A percentile compares a stretch with the other conserved stretches of the same genome.
Conservation (phyloP, 495 filamentous ascomycete species). For the Platismatia glauca region DNA sequence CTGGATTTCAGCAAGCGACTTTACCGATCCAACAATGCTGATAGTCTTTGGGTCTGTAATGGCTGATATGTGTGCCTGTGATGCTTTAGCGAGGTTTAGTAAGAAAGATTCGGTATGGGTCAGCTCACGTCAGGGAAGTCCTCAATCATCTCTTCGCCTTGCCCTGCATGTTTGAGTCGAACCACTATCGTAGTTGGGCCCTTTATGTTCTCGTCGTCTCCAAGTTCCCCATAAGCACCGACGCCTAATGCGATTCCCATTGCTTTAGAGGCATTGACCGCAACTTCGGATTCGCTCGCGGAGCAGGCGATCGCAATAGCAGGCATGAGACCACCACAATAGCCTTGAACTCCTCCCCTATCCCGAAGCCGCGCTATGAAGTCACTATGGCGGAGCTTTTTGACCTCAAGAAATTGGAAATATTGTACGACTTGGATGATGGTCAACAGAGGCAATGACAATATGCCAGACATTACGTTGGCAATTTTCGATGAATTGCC, state of each 20-base stretch:
- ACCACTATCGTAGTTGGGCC: slow-evolving; percentile 25
- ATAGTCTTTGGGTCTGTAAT: slow-evolving; percentile 28
- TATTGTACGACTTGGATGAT: slow-evolving; percentile 29
- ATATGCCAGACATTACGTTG: slow-evolving; percentile 24
- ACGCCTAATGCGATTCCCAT: slow-evolving; percentile 24
- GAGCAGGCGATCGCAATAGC: slow-evolving; percentile 29
- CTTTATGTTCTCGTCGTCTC: slow-evolving; percentile 20
- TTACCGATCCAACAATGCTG: slow-evolving; percentile 25
- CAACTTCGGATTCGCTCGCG: slow-evolving; percentile 24
- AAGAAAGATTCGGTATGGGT: background rate
- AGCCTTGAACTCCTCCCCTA: slow-evolving; percentile 26
- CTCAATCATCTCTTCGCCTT: slow-evolving; percentile 26
- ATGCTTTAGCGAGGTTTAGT: background rate
- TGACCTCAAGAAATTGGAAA: slow-evolving; percentile 26
- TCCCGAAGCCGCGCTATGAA: slow-evolving; percentile 9
- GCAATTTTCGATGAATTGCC: slow-evolving; percentile 12
- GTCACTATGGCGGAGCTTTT: slow-evolving; percentile 9
- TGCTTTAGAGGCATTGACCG: slow-evolving; percentile 21
- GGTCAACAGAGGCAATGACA: slow-evolving; percentile 26
- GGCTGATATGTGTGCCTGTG: slow-evolving; percentile 26
- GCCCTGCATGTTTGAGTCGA: slow-evolving; percentile 26
- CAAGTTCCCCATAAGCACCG: slow-evolving; percentile 29
- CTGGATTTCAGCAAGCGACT: slow-evolving; percentile 19
- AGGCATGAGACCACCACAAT: slow-evolving; percentile 24
- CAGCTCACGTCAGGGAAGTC: slow-evolving; percentile 23